Evolutionary conservation across 2,329 filamentous ascomycete genomes (phyloP).

Genomic region (Aaosphaeria arxii): DNA sequence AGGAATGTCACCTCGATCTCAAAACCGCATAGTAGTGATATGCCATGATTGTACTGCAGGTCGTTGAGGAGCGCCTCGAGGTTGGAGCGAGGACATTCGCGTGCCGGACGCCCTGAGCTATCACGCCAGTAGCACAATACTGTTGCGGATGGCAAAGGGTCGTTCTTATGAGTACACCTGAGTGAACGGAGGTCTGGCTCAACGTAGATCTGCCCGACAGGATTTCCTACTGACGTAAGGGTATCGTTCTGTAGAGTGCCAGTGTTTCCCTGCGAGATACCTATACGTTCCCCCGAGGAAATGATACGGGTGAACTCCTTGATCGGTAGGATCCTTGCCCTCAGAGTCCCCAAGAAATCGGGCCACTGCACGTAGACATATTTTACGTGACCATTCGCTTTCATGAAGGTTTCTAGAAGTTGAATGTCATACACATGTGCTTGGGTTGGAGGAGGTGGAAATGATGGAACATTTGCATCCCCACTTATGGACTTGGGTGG

Average conservation of each 20-base stretch:
- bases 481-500: conserved; percentile 1
- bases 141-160: conserved; percentile 55
- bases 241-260: conserved; percentile 67
- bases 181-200: conserved; percentile 65
- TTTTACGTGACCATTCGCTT: conserved; percentile 51
- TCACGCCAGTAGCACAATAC: conserved; percentile 66
- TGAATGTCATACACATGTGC: conserved; percentile 36
- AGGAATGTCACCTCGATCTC: conserved; percentile 80
- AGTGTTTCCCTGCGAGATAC: conserved; percentile 63
- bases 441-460: conserved; percentile 27
- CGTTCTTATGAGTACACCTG: conserved; percentile 48
- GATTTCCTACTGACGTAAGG: conserved; percentile 51
- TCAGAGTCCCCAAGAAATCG: conserved; percentile 70
- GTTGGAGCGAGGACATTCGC: conserved; percentile 58
- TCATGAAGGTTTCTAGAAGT: conserved; percentile 48
- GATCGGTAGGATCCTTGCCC: conserved; percentile 67
- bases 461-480: conserved; percentile 14
- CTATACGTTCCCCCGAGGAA: conserved; percentile 42
- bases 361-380: conserved; percentile 75
- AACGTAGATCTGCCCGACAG: conserved; percentile 65
- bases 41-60: conserved; percentile 50
- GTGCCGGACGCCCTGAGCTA: conserved; percentile 49
- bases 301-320: conserved; percentile 39
- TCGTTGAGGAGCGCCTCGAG: conserved; percentile 49
- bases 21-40: conserved; percentile 69